Conservation (phyloP, 352 stramenopile genomes). For the Aphanomyces euteiches region DNA sequence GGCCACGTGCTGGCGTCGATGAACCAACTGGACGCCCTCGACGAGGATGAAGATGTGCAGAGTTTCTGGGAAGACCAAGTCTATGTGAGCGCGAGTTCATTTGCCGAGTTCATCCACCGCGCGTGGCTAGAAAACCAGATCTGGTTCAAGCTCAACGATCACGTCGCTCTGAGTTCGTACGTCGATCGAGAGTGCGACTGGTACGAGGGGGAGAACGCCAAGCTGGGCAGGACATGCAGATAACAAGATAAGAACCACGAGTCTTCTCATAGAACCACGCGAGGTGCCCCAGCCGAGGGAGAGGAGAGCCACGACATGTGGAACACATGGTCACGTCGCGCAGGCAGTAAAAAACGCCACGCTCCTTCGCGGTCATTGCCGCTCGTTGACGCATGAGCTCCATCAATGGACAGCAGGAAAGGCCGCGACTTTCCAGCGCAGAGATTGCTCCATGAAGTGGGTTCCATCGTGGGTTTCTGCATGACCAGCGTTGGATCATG, state of each 20-base stretch:
- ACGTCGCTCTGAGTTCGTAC: background rate
- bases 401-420: no score
- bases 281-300: no score
- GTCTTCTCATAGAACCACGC: no score
- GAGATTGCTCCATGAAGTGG: no score
- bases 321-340: no score
- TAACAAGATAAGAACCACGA: background rate
- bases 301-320: no score
- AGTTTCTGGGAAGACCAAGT: background rate
- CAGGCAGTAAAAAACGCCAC: no score
- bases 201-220: slow-evolving; percentile 4
- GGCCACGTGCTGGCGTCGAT: background rate
- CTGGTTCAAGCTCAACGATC: slow-evolving; percentile 16
- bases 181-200: background rate
- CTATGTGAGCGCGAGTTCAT: slow-evolving; percentile 5
- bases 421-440: no score
- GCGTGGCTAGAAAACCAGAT: slow-evolving; percentile 27
- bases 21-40: background rate
- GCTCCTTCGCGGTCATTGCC: no score
- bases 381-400: no score
- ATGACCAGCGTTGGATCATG: no score
- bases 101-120: slow-evolving; percentile 18
- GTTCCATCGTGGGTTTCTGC: no score
- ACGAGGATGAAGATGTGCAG: background rate
- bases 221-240: background rate